Base-by-base conservation (phyloP, 306 rosid genomes). In the Abrus pulchellus region DNA sequence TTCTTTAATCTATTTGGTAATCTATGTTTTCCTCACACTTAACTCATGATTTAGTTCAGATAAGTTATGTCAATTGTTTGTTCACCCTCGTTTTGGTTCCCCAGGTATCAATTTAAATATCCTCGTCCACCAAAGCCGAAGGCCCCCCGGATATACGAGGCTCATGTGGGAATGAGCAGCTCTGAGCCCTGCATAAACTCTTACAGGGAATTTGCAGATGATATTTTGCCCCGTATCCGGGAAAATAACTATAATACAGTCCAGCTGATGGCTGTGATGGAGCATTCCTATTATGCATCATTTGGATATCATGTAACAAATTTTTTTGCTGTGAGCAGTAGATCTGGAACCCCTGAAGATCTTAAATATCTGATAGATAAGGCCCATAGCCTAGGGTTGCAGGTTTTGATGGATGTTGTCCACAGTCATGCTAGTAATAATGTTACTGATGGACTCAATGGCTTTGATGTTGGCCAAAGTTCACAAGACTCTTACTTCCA, bases 91-190 rank as follows among this genome's bases (percentile, higher is more conserved):
- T 72, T 14, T 66, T 76, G 29, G 71, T 75, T 81, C 55, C 67
- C 77, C 88, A 94, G 99, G 88, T 89, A 90, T 88, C 87, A 92
- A 70, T 93, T 93, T 85, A 86, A 90, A 84, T 63, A 89, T 86
- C 87, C 90, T 47, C 91, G 88, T 80, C 99, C 97, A 14, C 86
- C 86, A 40, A 93, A 88, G 82, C 92, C 97, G 10, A 83, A 79
- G 38, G 95, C 95, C 71, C 94, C 94, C 28, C 87, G 97, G 54
- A 85, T 94, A 88, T 94, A 94, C 57, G 99, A 94, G 86, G 94
- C 97, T 75, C 99, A 94, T 71, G 99, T 94, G 49, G 99, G 99
- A 80, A 94, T 94, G 99, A 94, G 99, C 84, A 81, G 97, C 94
- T 87, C 93, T 81, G 99, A 94, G 72, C 94, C 95, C 52, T 82